A percentile compares a stretch with the other conserved stretches of the same genome.
Conservation (phyloP, 768 basidiomycete species). For the Vishniacozyma victoriae region DNA sequence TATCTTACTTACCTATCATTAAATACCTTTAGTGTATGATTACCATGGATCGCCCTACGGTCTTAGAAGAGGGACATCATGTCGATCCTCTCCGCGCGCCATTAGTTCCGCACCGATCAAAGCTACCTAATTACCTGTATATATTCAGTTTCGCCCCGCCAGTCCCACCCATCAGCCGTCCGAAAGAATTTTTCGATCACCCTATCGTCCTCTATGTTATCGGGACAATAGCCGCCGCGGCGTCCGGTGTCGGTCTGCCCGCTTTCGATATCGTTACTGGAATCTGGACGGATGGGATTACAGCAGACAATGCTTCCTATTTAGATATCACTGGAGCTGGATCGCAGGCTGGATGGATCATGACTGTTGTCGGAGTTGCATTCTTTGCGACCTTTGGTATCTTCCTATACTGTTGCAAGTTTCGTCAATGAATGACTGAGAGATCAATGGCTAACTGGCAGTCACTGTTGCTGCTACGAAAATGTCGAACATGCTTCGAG, state of each 20-base stretch:
- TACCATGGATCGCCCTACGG: too few species aligned
- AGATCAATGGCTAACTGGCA: background rate
- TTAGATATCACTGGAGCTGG: constrained; percentile 11
- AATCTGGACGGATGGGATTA: constrained; percentile 33
- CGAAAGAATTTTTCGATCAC: constrained; percentile 13
- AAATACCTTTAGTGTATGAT: too few species aligned
- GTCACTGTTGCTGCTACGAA: constrained; percentile 23
- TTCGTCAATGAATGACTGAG: background rate
- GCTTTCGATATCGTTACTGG: constrained; percentile 33
- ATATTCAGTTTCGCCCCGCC: constrained; percentile 31
- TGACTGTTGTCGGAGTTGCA: constrained; percentile 24
- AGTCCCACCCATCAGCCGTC: constrained; percentile 14
- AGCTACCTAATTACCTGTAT: constrained; percentile 24
- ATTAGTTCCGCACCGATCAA: constrained; percentile 4
- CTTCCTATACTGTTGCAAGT: constrained; percentile 32
- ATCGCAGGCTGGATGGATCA: constrained; percentile 25
- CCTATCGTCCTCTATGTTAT: constrained; percentile 19
- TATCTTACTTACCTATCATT: too few species aligned
- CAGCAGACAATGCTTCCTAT: background rate
- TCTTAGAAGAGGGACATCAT: too few species aligned
- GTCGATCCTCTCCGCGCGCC: too few species aligned
- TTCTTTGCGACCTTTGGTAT: constrained; percentile 12
- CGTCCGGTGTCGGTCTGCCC: constrained; percentile 27
- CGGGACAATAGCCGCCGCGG: constrained; percentile 21
- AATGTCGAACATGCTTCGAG: constrained; percentile 20